These are phyloP conservation scores for Nannochloris sp. DNA, from an alignment of 139 green algal species.

Conservation along the genomic window DNA sequence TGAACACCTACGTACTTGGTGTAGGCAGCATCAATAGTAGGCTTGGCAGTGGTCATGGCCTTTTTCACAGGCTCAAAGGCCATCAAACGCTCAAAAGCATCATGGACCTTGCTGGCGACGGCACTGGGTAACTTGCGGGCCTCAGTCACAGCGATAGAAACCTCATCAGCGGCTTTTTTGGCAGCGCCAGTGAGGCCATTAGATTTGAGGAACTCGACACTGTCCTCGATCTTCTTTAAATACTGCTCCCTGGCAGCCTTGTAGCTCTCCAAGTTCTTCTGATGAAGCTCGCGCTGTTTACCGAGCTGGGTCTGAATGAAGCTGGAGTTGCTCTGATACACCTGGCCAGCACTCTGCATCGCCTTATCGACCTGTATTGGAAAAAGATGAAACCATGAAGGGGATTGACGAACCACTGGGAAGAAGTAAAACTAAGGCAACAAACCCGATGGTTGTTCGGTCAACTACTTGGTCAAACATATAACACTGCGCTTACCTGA, in stretches of 20 bases:
- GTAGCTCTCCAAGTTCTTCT: slow-evolving; percentile 34
- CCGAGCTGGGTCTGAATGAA: slow-evolving; percentile 17
- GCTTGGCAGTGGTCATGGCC: slow-evolving; percentile 6
- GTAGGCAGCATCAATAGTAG: slow-evolving; percentile 15
- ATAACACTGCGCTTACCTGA: not conserved
- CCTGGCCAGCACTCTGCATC: slow-evolving; percentile 2
- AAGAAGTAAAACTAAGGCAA: too few relatives aligned
- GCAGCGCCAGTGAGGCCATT: slow-evolving; percentile 31
- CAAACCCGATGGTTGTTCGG: too few relatives aligned
- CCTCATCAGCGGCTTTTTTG: slow-evolving; percentile 27
- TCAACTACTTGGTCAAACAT: not conserved
- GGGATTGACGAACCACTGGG: not conserved
- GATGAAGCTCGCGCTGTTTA: slow-evolving; percentile 30
- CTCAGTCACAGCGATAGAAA: slow-evolving; percentile 27
- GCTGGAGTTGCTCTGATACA: slow-evolving; percentile 24
- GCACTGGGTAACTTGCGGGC: slow-evolving; percentile 24
- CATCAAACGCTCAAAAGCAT: slow-evolving; percentile 27
- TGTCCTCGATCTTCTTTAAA: slow-evolving; percentile 38
- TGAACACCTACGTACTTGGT: slow-evolving; percentile 8
- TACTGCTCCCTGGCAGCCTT: slow-evolving; percentile 31
- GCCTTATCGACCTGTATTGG: slow-evolving; percentile 24
- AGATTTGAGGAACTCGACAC: slow-evolving; percentile 29
- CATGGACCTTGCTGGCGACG: slow-evolving; percentile 16
- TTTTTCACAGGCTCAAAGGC: slow-evolving; percentile 16
- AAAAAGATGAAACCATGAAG: not conserved